These are phyloP conservation scores for Asterophora lycoperdoides DNA, from an alignment of 768 basidiomycete genomes.

Conservation along the genomic window DNA sequence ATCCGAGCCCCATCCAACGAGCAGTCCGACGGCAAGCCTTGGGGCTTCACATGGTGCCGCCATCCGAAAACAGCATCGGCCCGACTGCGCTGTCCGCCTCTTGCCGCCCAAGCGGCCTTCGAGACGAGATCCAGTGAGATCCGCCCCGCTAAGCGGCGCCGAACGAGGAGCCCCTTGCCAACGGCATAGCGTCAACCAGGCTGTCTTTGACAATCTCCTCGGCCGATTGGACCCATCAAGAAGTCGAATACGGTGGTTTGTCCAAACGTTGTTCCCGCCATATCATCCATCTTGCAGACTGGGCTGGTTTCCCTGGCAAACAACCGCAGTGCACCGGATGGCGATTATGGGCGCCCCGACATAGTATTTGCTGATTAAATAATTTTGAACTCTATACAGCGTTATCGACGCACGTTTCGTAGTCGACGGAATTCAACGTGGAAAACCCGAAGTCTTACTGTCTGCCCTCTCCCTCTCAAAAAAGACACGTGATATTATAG, in stretches of 20 bases:
- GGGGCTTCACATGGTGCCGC: too few species aligned
- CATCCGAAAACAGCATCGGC: too few species aligned
- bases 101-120: too few species aligned
- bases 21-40: too few species aligned
- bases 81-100: too few species aligned
- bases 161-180: too few species aligned
- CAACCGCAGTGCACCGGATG: constrained; percentile 29
- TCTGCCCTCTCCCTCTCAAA: too few species aligned
- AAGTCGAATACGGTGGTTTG: constrained; percentile 43
- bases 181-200: constrained; percentile 61
- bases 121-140: too few species aligned
- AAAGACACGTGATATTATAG: too few species aligned
- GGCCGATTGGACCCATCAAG: constrained; percentile 36
- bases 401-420: constrained; percentile 20
- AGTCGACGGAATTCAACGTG: constrained; percentile 37
- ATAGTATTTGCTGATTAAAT: background rate
- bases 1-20: too few species aligned
- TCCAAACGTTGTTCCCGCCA: constrained; percentile 66
- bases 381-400: constrained; percentile 11
- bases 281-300: constrained; percentile 63
- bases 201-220: constrained; percentile 66
- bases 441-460: too few species aligned
- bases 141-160: too few species aligned
- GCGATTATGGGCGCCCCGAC: constrained; percentile 24
- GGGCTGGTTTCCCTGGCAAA: constrained; percentile 43